Percentiles rank a stretch among this genome's conserved stretches.
These are phyloP conservation scores for Mycena vitilis DNA, from an alignment of 768 basidiomycete genomes.

Conservation along the genomic window DNA sequence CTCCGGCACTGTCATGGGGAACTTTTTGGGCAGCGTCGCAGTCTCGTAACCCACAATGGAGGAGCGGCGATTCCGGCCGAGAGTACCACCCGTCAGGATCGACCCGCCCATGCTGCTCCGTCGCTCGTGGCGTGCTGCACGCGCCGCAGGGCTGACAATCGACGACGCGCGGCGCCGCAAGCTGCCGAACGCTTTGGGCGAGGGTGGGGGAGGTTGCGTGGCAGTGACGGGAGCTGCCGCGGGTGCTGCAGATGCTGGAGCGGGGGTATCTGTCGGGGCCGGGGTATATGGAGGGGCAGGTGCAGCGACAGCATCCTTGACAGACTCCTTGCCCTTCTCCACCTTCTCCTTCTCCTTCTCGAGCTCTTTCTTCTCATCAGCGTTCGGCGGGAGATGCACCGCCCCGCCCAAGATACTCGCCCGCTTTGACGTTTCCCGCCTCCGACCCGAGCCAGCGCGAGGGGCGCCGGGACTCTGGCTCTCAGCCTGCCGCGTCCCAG, in stretches of 20 bases:
- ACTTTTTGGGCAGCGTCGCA: slow-evolving; percentile 54
- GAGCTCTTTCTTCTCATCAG: slow-evolving; percentile 43
- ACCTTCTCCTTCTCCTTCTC: slow-evolving; percentile 40
- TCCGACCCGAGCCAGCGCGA: slow-evolving; percentile 39
- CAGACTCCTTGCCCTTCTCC: slow-evolving; percentile 43
- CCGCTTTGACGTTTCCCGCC: slow-evolving; percentile 51
- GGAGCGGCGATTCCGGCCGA: slow-evolving; percentile 76
- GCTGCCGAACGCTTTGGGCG: slow-evolving; percentile 63
- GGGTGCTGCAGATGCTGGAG: neutral
- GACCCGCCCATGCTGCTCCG: slow-evolving; percentile 83
- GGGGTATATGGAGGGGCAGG: neutral
- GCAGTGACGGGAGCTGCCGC: neutral
- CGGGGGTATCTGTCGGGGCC: neutral
- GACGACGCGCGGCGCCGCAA: slow-evolving; percentile 83
- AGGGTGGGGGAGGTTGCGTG: neutral
- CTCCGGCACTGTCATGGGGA: slow-evolving; percentile 62
- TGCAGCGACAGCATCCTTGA: neutral
- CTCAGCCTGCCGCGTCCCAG: slow-evolving; percentile 53
- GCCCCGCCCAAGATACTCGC: slow-evolving; percentile 61
- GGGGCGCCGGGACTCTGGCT: slow-evolving; percentile 10
- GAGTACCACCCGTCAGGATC: slow-evolving; percentile 62
- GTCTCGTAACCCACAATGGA: slow-evolving; percentile 70
- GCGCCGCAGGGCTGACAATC: slow-evolving; percentile 75
- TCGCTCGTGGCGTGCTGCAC: slow-evolving; percentile 74
- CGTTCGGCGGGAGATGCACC: slow-evolving; percentile 46